Evolutionary conservation across 495 filamentous ascomycete species (phyloP), one percentile per base, ranked within the genome.

Genomic region (Daldinia childiae): DNA sequence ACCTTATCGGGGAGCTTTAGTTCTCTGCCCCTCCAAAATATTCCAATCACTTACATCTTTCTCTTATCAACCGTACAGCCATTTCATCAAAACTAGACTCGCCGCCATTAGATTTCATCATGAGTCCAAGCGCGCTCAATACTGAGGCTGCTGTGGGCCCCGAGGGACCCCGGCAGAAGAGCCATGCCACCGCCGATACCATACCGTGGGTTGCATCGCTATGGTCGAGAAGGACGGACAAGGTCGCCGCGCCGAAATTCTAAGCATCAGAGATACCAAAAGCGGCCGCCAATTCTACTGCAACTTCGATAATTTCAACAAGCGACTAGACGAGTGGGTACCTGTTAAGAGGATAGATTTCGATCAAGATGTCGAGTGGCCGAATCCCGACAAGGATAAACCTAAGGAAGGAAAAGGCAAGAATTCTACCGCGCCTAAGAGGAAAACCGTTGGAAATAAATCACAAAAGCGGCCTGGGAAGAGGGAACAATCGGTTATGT

Each of bases 271-370:
- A 73, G 91, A 91, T 56, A 90, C 91, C 7, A 95, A 95, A 73
- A 93, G 92, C 70, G 89, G 91, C 4, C 89, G 90, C 55, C 90
- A 91, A 61, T 97, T 93, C 77, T 98, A 97, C 77, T 95, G 97
- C 73, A 97, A 99, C 79, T 99, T 98, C 80, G 93, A 97, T 65
- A 96, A 98, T 71, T 99, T 97, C 88, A 99, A 99, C 83, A 99
- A 99, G 77, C 95, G 95, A 83, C 87, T 99, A 17, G 95, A 99
- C 80, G 95, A 99, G 86, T 98, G 96, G 96, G 87, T 98, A 45
- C 84, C 90, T 1, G 87, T 90, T 36, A 83, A 87, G 43, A 87
- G 95, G 11, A 91, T 99, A 69, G 93, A 98, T 76, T 90, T 98
- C 54, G 79, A 79, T 11, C 82, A 84, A 57, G 85, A 87, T 21